These are phyloP conservation scores for Eucalyptus curtisii DNA, from an alignment of 345 rosid species.

Conservation along the genomic window DNA sequence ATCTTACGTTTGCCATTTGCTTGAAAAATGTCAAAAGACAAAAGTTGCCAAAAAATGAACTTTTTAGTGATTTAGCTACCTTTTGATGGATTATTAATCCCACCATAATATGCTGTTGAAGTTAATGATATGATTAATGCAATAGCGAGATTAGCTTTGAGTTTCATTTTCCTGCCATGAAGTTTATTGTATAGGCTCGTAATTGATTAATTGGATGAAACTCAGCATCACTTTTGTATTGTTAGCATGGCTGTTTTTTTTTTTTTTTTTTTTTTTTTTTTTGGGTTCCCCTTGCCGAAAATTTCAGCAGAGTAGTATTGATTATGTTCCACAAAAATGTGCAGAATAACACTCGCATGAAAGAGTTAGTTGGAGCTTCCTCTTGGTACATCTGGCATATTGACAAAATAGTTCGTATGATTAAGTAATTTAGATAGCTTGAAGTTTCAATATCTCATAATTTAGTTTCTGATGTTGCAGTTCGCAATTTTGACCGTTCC, in stretches of 20 bases:
- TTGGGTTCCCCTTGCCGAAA: not conserved
- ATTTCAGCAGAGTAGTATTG: not conserved
- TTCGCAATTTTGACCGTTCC: conserved; percentile 70
- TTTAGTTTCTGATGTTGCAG: conserved; percentile 25
- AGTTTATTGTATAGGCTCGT: not conserved
- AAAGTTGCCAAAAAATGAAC: not conserved
- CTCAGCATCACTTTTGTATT: not conserved
- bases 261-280: not conserved
- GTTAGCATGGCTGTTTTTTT: not conserved
- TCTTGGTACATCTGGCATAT: not conserved
- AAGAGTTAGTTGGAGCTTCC: not conserved
- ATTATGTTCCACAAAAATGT: not conserved
- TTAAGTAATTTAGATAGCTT: not conserved
- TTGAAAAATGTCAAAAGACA: not conserved
- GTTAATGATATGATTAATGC: not conserved
- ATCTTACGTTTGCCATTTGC: not conserved
- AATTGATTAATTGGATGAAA: not conserved
- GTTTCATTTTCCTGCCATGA: not conserved
- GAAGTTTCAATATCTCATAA: not conserved
- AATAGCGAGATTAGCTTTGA: not conserved
- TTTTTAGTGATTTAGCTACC: not conserved
- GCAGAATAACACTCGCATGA: not conserved
- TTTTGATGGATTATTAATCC: not conserved
- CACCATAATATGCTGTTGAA: not conserved
- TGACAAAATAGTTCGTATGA: not conserved